Conservation (phyloP, 805 yeast species). For the Candida patagonica region DNA sequence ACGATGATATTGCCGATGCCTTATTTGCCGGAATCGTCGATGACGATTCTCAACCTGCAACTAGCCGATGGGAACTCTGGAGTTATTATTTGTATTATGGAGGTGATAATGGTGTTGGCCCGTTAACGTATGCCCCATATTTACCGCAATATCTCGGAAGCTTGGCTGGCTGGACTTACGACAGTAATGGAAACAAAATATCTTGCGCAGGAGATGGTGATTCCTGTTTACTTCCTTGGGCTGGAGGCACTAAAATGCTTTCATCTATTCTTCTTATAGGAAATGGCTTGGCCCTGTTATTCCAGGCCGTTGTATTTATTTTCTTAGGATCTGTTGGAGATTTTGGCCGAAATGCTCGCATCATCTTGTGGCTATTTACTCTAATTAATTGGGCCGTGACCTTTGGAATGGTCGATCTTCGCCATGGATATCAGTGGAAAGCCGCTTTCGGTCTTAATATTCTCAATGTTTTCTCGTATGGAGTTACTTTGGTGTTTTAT, state of each 20-base stretch:
- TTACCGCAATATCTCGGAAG: slow-evolving; percentile 10
- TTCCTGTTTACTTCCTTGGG: slow-evolving; percentile 11
- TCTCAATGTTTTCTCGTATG: slow-evolving; percentile 7
- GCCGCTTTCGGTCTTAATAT: slow-evolving; percentile 10
- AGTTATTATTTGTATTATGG: slow-evolving; percentile 11
- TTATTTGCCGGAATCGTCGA: slow-evolving; percentile 5
- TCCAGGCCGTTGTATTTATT: slow-evolving; percentile 12
- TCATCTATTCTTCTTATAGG: slow-evolving; percentile 10
- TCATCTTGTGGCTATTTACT: slow-evolving; percentile 8
- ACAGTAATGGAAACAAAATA: slow-evolving; percentile 9
- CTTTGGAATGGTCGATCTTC: slow-evolving; percentile 9
- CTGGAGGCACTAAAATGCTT: slow-evolving; percentile 8
- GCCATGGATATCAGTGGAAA: slow-evolving; percentile 8
- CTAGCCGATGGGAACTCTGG: slow-evolving; percentile 11
- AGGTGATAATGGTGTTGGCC: slow-evolving; percentile 15
- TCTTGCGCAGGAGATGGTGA: slow-evolving; percentile 8
- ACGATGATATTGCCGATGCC: slow-evolving; percentile 1
- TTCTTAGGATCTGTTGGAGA: slow-evolving; percentile 14
- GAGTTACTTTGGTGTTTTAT: slow-evolving; percentile 11
- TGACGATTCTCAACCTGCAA: slow-evolving; percentile 6
- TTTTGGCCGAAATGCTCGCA: slow-evolving; percentile 9
- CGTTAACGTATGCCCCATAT: slow-evolving; percentile 10
- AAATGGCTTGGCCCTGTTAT: slow-evolving; percentile 11
- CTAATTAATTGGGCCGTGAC: slow-evolving; percentile 11
- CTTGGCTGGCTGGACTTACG: slow-evolving; percentile 10